These are phyloP conservation scores for Helminthosporium solani DNA, from an alignment of 2,329 filamentous ascomycete genomes.

Conservation along the genomic window DNA sequence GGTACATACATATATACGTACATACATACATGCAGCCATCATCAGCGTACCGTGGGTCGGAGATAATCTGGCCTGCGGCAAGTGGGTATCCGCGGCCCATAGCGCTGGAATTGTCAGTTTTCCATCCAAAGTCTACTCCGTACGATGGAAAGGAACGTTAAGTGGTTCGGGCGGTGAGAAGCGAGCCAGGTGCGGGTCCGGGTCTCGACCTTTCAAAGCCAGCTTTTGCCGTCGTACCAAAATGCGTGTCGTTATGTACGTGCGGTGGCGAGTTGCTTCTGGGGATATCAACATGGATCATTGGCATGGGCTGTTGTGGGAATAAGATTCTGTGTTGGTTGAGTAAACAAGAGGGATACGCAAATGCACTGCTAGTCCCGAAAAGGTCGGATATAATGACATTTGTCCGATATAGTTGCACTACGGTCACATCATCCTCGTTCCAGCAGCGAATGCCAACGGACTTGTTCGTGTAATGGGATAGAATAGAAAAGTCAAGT, in stretches of 20 bases:
- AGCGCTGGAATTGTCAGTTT: conserved; percentile 12
- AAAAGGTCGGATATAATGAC: not conserved
- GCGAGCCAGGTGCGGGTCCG: conserved; percentile 9
- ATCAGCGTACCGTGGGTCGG: not conserved
- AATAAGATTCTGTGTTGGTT: conserved; percentile 1
- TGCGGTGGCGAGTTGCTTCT: not conserved
- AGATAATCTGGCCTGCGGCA: not conserved
- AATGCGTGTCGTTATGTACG: no score
- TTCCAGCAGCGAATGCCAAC: not conserved
- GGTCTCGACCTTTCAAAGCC: no score
- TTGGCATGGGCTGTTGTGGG: no score
- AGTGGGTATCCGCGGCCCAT: conserved; percentile 8
- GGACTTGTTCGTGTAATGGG: not conserved
- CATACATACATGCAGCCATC: conserved; percentile 1
- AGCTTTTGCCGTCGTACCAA: conserved; percentile 7
- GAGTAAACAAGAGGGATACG: conserved; percentile 4
- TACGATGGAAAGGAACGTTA: conserved; percentile 5
- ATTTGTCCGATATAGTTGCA: not conserved
- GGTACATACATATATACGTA: no score
- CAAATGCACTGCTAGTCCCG: conserved; percentile 1
- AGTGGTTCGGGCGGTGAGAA: conserved; percentile 5
- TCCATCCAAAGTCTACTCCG: no score
- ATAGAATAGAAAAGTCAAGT: conserved; percentile 4
- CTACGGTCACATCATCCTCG: not conserved
- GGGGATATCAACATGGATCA: no score